Conservation (phyloP, 2,329 filamentous ascomycete species). For the Colletotrichum gloeosporioides region DNA sequence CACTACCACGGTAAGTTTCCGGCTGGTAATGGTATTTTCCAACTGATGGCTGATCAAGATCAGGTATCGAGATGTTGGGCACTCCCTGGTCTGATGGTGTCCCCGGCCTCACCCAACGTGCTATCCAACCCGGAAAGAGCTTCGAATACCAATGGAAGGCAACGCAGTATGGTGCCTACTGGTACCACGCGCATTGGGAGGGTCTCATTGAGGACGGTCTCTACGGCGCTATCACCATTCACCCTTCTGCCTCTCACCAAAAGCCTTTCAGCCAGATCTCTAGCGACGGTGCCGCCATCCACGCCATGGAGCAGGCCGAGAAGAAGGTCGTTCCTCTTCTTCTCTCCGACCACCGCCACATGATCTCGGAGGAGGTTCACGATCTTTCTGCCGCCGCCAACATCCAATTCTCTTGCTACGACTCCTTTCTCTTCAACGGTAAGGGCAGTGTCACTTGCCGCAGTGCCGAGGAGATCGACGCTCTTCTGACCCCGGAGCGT, state of each 20-base stretch:
- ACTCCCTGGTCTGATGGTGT: conserved; percentile 68
- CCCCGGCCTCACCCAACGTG: conserved; percentile 59
- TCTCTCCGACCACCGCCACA: conserved; percentile 61
- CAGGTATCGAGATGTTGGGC: conserved; percentile 32
- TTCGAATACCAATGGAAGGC: conserved; percentile 63
- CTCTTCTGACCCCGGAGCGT: conserved; percentile 38
- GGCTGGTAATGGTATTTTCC: background rate
- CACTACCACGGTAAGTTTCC: conserved; percentile 51
- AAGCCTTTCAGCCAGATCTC: conserved; percentile 58
- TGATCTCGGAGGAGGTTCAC: conserved; percentile 54
- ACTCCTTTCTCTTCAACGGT: conserved; percentile 67
- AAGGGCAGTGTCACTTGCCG: conserved; percentile 62
- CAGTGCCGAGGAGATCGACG: conserved; percentile 45
- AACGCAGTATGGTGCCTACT: conserved; percentile 62
- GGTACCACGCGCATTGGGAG: conserved; percentile 64
- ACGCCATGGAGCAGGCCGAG: conserved; percentile 53
- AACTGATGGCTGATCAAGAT: background rate
- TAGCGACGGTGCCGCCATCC: conserved; percentile 33
- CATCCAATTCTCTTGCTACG: conserved; percentile 61
- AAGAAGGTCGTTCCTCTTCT: conserved; percentile 50
- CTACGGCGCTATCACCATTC: conserved; percentile 61
- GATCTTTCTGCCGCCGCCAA: conserved; percentile 48
- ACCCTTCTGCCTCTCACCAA: conserved; percentile 32
- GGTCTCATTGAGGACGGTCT: conserved; percentile 66
- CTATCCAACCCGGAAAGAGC: conserved; percentile 51